phyloP scores from a whole-genome alignment of 306 rosid genomes.

The Macrotyloma uniflorum region DNA sequence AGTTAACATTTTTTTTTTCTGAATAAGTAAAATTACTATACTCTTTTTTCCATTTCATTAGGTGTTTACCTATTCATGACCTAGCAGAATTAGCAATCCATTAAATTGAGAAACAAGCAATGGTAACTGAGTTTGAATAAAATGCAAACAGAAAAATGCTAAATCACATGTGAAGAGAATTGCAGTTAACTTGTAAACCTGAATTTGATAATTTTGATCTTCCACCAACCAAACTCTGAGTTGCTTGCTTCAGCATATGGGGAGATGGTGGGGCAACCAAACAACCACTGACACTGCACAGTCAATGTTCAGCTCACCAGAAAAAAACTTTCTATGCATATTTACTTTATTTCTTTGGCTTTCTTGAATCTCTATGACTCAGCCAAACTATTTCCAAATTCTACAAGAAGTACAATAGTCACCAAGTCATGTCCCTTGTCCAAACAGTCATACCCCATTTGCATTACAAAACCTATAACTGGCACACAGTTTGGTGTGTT shows the following conservation, averaged over 20 bases:
- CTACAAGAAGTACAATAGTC: constrained; percentile 32
- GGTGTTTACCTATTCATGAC: constrained; percentile 27
- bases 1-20: too few species aligned
- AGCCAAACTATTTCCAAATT: constrained; percentile 29
- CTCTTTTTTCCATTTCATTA: neutral
- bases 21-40: too few species aligned
- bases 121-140: too few species aligned
- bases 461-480: constrained; percentile 38
- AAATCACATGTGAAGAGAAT: neutral
- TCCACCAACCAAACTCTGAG: constrained; percentile 53
- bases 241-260: constrained; percentile 30
- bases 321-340: constrained; percentile 30
- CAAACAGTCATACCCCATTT: constrained; percentile 38
- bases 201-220: constrained; percentile 31
- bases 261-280: constrained; percentile 78
- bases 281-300: constrained; percentile 52
- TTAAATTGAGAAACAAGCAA: neutral
- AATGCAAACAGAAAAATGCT: neutral
- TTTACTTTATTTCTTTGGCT: constrained; percentile 28
- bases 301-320: constrained; percentile 86
- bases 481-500: constrained; percentile 72
- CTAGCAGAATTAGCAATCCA: neutral
- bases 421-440: constrained; percentile 39
- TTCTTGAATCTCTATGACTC: constrained; percentile 44
- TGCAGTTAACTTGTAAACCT: constrained; percentile 6